Conservation (phyloP, 1,284 basidiomycete species). For the Phellopilus nigrolimitatus region DNA sequence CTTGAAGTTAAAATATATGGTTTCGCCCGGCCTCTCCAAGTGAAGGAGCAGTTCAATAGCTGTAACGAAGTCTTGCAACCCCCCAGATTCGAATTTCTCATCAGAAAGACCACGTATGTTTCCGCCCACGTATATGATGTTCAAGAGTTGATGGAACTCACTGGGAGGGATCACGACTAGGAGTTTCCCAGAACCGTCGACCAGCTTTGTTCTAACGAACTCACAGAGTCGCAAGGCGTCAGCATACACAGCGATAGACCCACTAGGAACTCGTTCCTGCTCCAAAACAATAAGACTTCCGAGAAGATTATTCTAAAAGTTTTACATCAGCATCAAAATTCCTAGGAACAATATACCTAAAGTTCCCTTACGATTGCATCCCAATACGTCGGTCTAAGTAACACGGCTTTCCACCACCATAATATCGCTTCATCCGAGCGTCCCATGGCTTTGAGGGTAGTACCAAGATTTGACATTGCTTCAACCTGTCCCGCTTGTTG, state of each 20-base stretch:
- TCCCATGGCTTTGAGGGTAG: constrained; percentile 37
- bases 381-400: constrained; percentile 37
- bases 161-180: constrained; percentile 27
- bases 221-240: constrained; percentile 36
- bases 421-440: constrained; percentile 34
- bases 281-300: constrained; percentile 34
- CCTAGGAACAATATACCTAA: constrained; percentile 8
- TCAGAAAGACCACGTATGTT: constrained; percentile 30
- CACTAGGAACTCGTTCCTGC: not conserved
- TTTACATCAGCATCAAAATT: constrained; percentile 13
- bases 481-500: constrained; percentile 30
- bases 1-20: constrained; percentile 27
- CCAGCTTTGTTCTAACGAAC: constrained; percentile 27
- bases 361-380: constrained; percentile 34
- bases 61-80: constrained; percentile 32
- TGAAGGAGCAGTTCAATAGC: constrained; percentile 35
- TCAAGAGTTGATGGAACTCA: constrained; percentile 38
- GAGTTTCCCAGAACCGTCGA: constrained; percentile 19
- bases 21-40: constrained; percentile 21
- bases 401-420: constrained; percentile 43
- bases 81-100: constrained; percentile 26
- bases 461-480: constrained; percentile 50
- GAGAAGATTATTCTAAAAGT: constrained; percentile 35
- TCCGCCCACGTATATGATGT: constrained; percentile 39
- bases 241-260: constrained; percentile 24